Evolutionary conservation across 768 basidiomycete genomes (phyloP), one percentile per base, ranked within the genome.

Genomic region (Strobilomyces echinocephalus): DNA sequence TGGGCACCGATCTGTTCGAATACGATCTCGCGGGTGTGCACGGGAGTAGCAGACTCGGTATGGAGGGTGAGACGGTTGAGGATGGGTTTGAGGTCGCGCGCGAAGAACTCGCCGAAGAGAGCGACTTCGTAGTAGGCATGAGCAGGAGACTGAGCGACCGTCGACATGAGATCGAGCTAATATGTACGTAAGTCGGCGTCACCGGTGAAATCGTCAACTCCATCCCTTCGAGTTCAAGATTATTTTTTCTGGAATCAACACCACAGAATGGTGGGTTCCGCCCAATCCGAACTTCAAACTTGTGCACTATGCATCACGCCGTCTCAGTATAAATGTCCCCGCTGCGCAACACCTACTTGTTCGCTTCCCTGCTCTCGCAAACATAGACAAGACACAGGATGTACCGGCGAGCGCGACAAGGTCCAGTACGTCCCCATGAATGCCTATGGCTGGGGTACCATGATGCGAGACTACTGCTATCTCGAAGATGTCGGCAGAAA

Each of bases 401-500:
- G 91, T 64, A 78, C 80, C 0, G 91, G 91, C 11, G 73, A 81
- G 55, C 84, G 91, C 50, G 78, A 93, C 72, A 85, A 84, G 62
- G 82, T 75, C 0, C 78, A 77, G 3, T 91, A 84, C 65, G 82
- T 93, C 15, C 81, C 87, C 12, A 86, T 94, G 83, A 92, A 90
- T 60, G 65, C 82, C 60, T 95, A 92, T 63, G 80, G 82, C 5
- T 91, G 88, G 81, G 90, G 91, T 9, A 78, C 80, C 26, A 86
- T 95, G 84, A 88, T 92, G 84, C 80, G 85, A 60, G 94, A 97
- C 71, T 97, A 93, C 67, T 76, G 77, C 39, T 94, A 84, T 66
- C 74, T 97, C 59, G 94, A 97, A 71, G 88, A 91, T 16, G 69
- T 92, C 30, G 83, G 88, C 20, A 72, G 93, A 58, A 84, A 79